phyloP scores from a whole-genome alignment of 1,139 yeast species.

The Taiozyma sp. region DNA sequence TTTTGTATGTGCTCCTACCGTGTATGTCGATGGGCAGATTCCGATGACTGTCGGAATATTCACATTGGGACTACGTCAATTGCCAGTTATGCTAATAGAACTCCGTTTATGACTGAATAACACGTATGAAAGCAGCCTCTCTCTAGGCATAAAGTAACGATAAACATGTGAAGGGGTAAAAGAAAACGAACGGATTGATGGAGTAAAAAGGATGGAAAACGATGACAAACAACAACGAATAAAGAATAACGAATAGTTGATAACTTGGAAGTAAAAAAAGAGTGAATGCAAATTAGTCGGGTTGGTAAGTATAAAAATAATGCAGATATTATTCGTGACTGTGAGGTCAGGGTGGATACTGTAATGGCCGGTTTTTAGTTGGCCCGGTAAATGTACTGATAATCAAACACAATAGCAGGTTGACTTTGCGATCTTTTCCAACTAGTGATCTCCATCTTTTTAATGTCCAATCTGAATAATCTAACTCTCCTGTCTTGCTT shows the following conservation, averaged over 20 bases:
- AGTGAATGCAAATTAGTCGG: not conserved
- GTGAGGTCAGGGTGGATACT: not conserved
- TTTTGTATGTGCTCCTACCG: not conserved
- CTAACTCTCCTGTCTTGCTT: conserved; percentile 37
- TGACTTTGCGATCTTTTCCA: conserved; percentile 49
- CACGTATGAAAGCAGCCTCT: not conserved
- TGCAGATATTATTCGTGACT: not conserved
- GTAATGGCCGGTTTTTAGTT: not conserved
- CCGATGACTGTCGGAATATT: not conserved
- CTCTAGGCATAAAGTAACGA: not conserved
- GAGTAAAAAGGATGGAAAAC: not conserved
- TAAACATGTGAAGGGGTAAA: not conserved
- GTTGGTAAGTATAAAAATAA: not conserved
- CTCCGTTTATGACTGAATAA: not conserved
- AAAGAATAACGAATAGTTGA: not conserved
- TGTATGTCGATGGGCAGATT: not conserved
- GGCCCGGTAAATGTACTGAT: conserved; percentile 23
- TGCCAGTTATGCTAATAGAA: not conserved
- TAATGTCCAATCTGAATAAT: conserved; percentile 38
- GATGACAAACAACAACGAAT: not conserved
- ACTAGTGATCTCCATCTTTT: conserved; percentile 35
- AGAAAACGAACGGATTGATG: not conserved
- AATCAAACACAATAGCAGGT: conserved; percentile 25
- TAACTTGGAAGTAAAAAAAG: not conserved
- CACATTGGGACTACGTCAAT: not conserved